Conservation (phyloP, 2,329 filamentous ascomycete genomes). For the Furcasterigmium sp. region DNA sequence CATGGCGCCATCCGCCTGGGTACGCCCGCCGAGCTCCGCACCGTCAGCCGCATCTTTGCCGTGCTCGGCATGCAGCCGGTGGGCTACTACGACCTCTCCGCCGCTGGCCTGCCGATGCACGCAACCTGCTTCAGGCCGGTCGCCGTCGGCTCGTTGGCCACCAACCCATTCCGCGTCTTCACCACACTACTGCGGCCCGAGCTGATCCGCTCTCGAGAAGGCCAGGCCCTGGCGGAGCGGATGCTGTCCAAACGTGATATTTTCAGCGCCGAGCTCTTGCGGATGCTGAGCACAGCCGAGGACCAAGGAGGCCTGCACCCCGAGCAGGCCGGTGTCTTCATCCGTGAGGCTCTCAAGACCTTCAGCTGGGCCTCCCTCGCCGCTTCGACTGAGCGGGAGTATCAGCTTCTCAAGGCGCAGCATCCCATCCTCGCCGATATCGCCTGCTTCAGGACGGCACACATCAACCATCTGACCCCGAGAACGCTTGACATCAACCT, state of each 20-base stretch:
- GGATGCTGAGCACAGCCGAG: constrained; percentile 29
- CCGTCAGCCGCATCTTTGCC: constrained; percentile 36
- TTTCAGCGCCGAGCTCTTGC: constrained; percentile 31
- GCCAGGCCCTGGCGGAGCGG: constrained; percentile 22
- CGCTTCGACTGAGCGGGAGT: constrained; percentile 32
- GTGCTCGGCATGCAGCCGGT: constrained; percentile 43
- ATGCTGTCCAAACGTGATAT: constrained; percentile 31
- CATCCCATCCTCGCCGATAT: constrained; percentile 45
- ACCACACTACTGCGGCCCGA: constrained; percentile 33
- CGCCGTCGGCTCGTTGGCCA: constrained; percentile 21
- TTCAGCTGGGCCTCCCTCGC: constrained; percentile 43
- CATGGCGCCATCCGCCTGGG: constrained; percentile 47
- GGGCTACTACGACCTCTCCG: constrained; percentile 45
- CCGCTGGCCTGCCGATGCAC: constrained; percentile 42
- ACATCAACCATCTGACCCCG: constrained; percentile 51
- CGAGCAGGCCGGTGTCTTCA: constrained; percentile 26
- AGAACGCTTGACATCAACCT: constrained; percentile 41
- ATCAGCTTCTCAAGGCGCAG: constrained; percentile 32
- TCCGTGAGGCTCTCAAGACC: constrained; percentile 35
- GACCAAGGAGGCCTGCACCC: constrained; percentile 19
- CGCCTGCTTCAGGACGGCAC: constrained; percentile 31
- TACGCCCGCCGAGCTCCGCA: constrained; percentile 34
- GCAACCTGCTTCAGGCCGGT: constrained; percentile 45
- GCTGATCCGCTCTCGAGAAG: constrained; percentile 24
- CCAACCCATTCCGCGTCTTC: constrained; percentile 39